Evolutionary conservation across 148 eudicot genomes (phyloP), one percentile per base, ranked within the genome.

Genomic region (Vaccinium corymbosum): DNA sequence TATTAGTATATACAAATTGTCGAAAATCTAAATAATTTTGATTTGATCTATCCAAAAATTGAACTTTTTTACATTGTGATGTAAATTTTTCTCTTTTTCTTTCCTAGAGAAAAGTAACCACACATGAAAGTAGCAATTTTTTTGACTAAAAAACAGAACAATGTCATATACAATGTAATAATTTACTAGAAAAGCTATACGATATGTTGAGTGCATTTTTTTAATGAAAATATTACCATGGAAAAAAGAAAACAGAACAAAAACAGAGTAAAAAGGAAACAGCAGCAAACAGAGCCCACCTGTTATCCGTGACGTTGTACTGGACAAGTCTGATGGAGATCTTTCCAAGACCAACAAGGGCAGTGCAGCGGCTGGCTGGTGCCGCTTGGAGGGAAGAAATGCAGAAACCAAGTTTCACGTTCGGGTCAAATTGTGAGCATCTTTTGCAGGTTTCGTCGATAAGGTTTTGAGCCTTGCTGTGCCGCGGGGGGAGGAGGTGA

Each of bases 261-360:
- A 25, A 66, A 2, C 25, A 11, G 12, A 8, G 11, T 22, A 64
- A 66, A 66, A 66, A 1, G 25, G 16, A 66, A 42, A 42, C 46
- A 42, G 6, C 46, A 42, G 46, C 46, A 42, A 42, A 42, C 46
- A 42, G 9, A 17, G 22, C 29, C 6, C 10, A 46, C 32, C 89
- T 89, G 4, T 92, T 94, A 75, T 87, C 82, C 3, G 90, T 89
- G 0, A 86, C 80, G 79, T 90, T 89, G 84, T 90, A 84, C 48
- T 88, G 82, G 1, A 87, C 66, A 15, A 90, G 81, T 56, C 93
- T 84, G 78, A 93, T 90, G 16, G 98, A 87, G 81, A 94, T 92
- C 61, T 85, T 52, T 20, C 93, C 94, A 64, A 93, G 84, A 15
- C 86, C 85, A 0, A 50, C 61, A 0, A 80, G 76, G 29, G 15